Evolutionary conservation across 176 grass and related monocot species (phyloP).

Genomic region (sorghum (Sorghum bicolor)): Sorghum_bicolor_NCBIv3 NC_012870.2:14852001-14852500

Average conservation of each 20-base stretch:
- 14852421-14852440: neutral
- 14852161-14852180: constrained; percentile 24
- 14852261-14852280: constrained; percentile 7
- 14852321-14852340: constrained; percentile 31
- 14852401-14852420: neutral
- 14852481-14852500: constrained; percentile 36
- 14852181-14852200: constrained; percentile 3
- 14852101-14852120: neutral
- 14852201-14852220: constrained; percentile 1
- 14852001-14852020: constrained; percentile 26
- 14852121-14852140: neutral
- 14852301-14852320: constrained; percentile 18
- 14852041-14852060: constrained; percentile 1
- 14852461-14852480: constrained; percentile 42
- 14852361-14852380: neutral
- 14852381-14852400: neutral
- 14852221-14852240: constrained; percentile 22
- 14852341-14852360: constrained; percentile 11
- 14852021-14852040: constrained; percentile 35
- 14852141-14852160: constrained; percentile 37
- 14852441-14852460: constrained; percentile 30
- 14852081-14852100: neutral
- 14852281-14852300: constrained; percentile 16
- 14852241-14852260: constrained; percentile 37
- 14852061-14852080: constrained; percentile 27